Evolutionary conservation across 31 red algal genomes (phyloP).

Genomic region (Odonthalia washingtoniensis): DNA sequence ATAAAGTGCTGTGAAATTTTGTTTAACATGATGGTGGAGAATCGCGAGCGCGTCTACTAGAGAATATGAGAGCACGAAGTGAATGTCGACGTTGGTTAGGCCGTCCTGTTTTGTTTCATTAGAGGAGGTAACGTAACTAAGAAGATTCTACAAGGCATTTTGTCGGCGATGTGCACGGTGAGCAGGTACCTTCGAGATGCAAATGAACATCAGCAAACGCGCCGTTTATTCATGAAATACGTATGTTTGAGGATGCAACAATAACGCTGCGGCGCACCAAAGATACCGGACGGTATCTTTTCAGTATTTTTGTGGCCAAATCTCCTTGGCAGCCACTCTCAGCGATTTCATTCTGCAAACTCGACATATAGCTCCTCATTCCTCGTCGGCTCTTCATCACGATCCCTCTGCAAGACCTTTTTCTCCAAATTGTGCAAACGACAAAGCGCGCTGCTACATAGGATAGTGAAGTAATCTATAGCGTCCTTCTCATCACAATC

Average conservation of each 20-base stretch:
- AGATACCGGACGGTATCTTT: not conserved
- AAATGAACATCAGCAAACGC: not conserved
- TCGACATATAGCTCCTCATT: not conserved
- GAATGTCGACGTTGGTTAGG: not conserved
- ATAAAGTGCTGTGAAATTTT: too few relatives aligned
- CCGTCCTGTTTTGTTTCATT: constrained; percentile 1
- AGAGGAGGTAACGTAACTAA: not conserved
- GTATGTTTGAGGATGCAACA: constrained; percentile 8
- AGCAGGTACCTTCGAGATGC: too few relatives aligned
- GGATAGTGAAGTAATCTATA: constrained; percentile 5
- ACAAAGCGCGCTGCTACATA: not conserved
- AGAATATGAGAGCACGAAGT: not conserved
- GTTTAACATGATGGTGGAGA: too few relatives aligned
- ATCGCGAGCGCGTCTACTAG: not conserved
- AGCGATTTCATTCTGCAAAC: not conserved
- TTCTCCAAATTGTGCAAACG: constrained; percentile 2
- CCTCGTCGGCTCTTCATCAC: not conserved
- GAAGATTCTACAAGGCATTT: not conserved
- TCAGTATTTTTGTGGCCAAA: not conserved
- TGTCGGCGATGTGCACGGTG: not conserved
- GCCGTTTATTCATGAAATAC: constrained; percentile 3
- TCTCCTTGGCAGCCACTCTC: not conserved
- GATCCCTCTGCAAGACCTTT: too few relatives aligned
- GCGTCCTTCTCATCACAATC: constrained; percentile 11
- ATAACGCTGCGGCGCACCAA: not conserved